Evolutionary conservation across 805 yeast species (phyloP).

Genomic region (Hanseniaspora mollemarum): DNA sequence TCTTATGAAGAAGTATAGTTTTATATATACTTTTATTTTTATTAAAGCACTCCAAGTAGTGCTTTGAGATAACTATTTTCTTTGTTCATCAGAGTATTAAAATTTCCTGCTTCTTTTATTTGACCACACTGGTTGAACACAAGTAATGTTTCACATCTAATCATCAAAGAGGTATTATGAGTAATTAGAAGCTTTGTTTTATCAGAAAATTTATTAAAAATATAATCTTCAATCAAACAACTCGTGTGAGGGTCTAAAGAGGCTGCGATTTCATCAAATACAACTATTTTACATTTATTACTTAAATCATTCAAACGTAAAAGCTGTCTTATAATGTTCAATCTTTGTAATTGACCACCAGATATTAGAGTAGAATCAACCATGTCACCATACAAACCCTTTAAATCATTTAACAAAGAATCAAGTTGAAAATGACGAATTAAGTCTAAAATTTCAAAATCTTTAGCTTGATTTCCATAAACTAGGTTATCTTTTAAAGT

Average conservation of each 20-base stretch:
- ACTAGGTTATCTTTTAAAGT: constrained; percentile 57
- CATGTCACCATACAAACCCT: constrained; percentile 47
- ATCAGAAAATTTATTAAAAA: constrained; percentile 29
- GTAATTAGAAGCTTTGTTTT: constrained; percentile 48
- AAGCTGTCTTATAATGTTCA: constrained; percentile 75
- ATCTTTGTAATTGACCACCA: constrained; percentile 83
- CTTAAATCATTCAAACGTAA: constrained; percentile 47
- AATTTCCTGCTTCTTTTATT: constrained; percentile 38
- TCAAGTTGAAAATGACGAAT: constrained; percentile 41
- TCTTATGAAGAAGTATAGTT: not conserved
- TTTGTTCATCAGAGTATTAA: constrained; percentile 22
- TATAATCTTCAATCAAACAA: constrained; percentile 37
- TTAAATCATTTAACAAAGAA: constrained; percentile 44
- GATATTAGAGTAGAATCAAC: constrained; percentile 51
- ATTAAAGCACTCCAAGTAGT: constrained; percentile 1
- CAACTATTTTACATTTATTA: constrained; percentile 32
- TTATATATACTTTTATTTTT: not conserved
- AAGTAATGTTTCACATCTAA: constrained; percentile 41
- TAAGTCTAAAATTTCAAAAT: constrained; percentile 31
- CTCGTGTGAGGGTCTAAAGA: constrained; percentile 64
- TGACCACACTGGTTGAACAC: constrained; percentile 39
- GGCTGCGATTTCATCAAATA: constrained; percentile 83
- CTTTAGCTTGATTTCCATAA: constrained; percentile 42
- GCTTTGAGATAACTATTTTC: constrained; percentile 14
- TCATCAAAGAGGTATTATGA: constrained; percentile 61